Evolutionary conservation across 371 early-diverging fungal genomes (phyloP).

Genomic region (Coemansia sp.): DNA sequence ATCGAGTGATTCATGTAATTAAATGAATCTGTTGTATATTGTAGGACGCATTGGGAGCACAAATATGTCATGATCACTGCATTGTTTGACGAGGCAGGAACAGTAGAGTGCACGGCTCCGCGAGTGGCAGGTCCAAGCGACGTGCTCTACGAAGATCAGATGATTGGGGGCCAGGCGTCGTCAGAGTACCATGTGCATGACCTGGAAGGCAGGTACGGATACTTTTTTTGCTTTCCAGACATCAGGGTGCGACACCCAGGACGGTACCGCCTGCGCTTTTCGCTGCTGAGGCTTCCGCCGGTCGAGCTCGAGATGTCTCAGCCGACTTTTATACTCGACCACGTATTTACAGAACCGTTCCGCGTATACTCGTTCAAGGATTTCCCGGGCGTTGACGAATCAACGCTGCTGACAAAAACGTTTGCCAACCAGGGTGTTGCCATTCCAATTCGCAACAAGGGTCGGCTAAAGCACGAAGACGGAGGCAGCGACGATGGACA

Average conservation of each 20-base stretch:
- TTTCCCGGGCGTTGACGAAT: constrained; percentile 60
- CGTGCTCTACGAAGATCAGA: constrained; percentile 6
- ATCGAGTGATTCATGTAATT: neutral
- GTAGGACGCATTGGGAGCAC: neutral
- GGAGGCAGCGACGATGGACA: neutral
- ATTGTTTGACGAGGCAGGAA: constrained; percentile 23
- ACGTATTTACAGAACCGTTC: constrained; percentile 52
- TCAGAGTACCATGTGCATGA: constrained; percentile 9
- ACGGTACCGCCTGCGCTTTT: constrained; percentile 24
- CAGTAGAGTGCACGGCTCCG: constrained; percentile 4
- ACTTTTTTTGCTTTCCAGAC: constrained; percentile 30
- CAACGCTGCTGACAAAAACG: constrained; percentile 61
- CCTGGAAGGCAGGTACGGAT: constrained; percentile 13
- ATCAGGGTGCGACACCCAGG: constrained; percentile 25
- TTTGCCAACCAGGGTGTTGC: constrained; percentile 70
- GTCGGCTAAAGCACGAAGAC: neutral
- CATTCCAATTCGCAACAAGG: constrained; percentile 67
- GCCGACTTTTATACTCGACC: constrained; percentile 1
- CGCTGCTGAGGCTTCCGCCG: constrained; percentile 20
- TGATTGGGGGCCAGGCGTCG: constrained; percentile 12
- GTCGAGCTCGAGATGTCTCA: neutral
- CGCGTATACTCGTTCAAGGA: constrained; percentile 55
- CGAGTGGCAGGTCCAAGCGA: neutral
- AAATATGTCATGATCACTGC: constrained; percentile 1
- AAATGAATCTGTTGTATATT: neutral